These are phyloP conservation scores for Coniella lustricola DNA, from an alignment of 2,329 filamentous ascomycete species.

Conservation along the genomic window DNA sequence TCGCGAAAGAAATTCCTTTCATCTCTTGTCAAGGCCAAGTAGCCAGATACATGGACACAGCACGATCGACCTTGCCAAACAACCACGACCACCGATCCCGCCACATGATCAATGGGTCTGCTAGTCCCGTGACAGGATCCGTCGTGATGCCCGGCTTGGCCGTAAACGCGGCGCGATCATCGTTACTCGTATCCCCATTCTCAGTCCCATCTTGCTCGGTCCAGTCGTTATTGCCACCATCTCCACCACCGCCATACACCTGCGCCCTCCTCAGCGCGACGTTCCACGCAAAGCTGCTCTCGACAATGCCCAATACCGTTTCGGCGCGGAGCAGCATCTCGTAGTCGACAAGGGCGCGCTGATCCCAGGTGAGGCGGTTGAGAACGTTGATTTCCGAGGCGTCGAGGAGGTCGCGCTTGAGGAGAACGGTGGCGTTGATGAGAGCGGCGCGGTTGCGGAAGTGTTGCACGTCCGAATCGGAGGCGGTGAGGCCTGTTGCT, in stretches of 20 bases:
- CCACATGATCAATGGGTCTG: constrained; percentile 21
- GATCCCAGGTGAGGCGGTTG: constrained; percentile 36
- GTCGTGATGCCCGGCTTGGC: neutral
- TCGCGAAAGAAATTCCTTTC: too few species aligned
- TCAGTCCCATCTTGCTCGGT: too few species aligned
- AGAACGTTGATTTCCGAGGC: constrained; percentile 28
- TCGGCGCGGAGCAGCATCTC: constrained; percentile 39
- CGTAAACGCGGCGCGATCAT: neutral
- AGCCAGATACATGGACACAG: constrained; percentile 6
- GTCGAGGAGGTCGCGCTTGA: constrained; percentile 36
- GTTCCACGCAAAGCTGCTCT: constrained; percentile 40
- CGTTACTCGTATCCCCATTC: neutral
- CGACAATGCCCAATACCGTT: constrained; percentile 36
- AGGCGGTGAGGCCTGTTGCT: constrained; percentile 31
- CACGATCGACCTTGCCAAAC: constrained; percentile 21
- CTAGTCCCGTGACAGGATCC: constrained; percentile 11
- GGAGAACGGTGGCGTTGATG: constrained; percentile 32
- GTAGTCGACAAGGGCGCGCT: constrained; percentile 44
- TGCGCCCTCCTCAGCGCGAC: constrained; percentile 34
- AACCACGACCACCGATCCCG: constrained; percentile 27
- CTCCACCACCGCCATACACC: constrained; percentile 19
- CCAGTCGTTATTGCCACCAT: too few species aligned
- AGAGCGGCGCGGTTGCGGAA: constrained; percentile 31
- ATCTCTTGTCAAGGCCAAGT: constrained; percentile 15
- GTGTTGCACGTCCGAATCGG: constrained; percentile 25